Evolutionary conservation across 2,329 filamentous ascomycete species (phyloP), one percentile per base, ranked within the genome.

Genomic region (Trichoderma polysporum): DNA sequence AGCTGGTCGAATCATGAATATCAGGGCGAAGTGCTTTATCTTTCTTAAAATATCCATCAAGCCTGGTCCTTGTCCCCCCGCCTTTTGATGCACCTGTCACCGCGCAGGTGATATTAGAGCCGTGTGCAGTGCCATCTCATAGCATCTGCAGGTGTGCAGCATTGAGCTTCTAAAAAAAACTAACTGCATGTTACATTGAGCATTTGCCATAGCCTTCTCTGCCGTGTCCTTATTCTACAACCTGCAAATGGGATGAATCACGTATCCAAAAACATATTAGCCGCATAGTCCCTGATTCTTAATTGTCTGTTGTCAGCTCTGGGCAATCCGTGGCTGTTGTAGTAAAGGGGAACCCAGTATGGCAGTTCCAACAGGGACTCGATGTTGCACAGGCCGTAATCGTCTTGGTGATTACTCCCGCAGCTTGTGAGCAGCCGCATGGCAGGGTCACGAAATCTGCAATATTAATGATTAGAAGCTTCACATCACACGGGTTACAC

Each of bases 361-460:
- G 52, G 50, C 69, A 70, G 6, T 56, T 65, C 45, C 37, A 66
- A 17, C 69, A 70, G 7, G 68, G 69, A 33, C 61, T 68, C 49
- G n/a, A 29, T 15, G 54, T 66, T 15, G 68, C 65, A 50, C 69
- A 70, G 58, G 74, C 53, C 29, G 68, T 69, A 29, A 50, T 31
- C 15, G 70, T 71, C 61, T 57, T 57, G 13, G 68, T 71, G 31
- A 69, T 60, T 19, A 70, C 68, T 4, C 56, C 29, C 17, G 53
- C 66, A 12, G 68, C 69, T 25, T 27, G 67, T 10, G 68, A 66
- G 50, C 70, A 71, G 3, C 69, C 69, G 50, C 70, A 71, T 8
- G 69, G 70, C 49, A 71, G 22, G 3, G 69, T 70, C 33, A 69
- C 56, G 19, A 70, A 41, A 10, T 64, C 70, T 71, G 31, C 25